These are phyloP conservation scores for Eudorina sp. DNA, from an alignment of 139 green algal genomes.

Conservation along the genomic window DNA sequence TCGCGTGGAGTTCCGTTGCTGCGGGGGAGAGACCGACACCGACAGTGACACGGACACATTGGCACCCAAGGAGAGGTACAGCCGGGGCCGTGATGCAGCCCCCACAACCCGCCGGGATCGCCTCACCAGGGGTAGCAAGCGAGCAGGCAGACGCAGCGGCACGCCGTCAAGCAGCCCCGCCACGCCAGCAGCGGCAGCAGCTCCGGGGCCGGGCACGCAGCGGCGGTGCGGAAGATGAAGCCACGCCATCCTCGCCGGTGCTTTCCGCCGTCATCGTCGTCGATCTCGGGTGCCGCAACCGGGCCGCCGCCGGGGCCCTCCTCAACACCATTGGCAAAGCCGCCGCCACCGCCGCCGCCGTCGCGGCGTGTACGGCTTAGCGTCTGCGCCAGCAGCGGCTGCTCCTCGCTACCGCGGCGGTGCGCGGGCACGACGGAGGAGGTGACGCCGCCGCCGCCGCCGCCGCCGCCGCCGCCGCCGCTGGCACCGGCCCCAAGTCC, in stretches of 20 bases:
- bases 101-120: no score
- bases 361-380: neutral
- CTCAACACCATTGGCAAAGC: neutral
- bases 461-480: neutral
- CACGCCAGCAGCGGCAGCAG: constrained; percentile 42
- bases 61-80: no score
- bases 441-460: neutral
- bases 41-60: no score
- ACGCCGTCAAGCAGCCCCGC: neutral
- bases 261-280: neutral
- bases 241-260: neutral
- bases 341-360: neutral
- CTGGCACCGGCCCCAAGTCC: neutral
- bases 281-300: no score
- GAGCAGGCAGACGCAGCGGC: neutral
- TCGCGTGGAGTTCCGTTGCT: no score
- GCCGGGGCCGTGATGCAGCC: no score
- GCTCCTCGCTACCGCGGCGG: constrained; percentile 6
- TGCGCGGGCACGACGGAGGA: neutral
- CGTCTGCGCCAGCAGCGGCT: neutral
- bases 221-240: neutral
- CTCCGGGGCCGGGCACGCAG: neutral
- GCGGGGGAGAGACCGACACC: no score
- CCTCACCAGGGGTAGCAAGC: constrained; percentile 13
- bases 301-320: no score